Conservation (phyloP, 2,329 filamentous ascomycete genomes). For the Xylogone sp. region DNA sequence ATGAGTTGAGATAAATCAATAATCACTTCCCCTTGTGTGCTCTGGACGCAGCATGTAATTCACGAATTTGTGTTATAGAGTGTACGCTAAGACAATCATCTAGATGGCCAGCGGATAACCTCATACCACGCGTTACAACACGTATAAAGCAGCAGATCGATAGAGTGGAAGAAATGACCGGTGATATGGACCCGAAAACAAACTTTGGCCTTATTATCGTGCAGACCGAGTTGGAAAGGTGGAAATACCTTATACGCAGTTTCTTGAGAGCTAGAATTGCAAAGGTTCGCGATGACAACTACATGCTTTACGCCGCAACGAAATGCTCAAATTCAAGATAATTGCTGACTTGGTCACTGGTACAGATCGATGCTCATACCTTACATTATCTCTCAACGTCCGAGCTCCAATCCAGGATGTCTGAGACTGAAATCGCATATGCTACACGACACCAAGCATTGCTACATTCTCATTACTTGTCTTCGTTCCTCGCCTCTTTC, state of each 20-base stretch:
- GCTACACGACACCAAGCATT: slow-evolving; percentile 81
- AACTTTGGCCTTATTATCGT: slow-evolving; percentile 94
- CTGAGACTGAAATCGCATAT: slow-evolving; percentile 74
- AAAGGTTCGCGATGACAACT: slow-evolving; percentile 55
- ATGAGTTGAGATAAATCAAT: too few relatives aligned
- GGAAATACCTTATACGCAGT: slow-evolving; percentile 84
- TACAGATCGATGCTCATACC: slow-evolving; percentile 70
- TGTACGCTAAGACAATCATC: slow-evolving; percentile 5
- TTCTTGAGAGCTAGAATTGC: slow-evolving; percentile 80
- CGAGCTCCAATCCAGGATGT: slow-evolving; percentile 59
- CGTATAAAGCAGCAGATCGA: slow-evolving; percentile 68
- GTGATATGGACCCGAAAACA: slow-evolving; percentile 81
- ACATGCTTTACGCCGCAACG: neutral
- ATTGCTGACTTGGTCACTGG: neutral
- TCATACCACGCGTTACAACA: slow-evolving; percentile 80
- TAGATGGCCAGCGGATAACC: slow-evolving; percentile 62
- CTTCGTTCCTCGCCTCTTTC: slow-evolving; percentile 81
- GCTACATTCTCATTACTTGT: slow-evolving; percentile 77
- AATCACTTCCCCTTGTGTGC: too few relatives aligned
- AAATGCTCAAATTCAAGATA: slow-evolving; percentile 1
- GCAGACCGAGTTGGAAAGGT: slow-evolving; percentile 92
- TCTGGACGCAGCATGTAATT: too few relatives aligned
- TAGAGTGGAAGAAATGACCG: slow-evolving; percentile 71
- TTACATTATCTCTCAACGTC: slow-evolving; percentile 66
- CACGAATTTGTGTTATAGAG: too few relatives aligned